A percentile compares a stretch with the other conserved stretches of the same genome.
Evolutionary conservation across 2,329 filamentous ascomycete genomes (phyloP).

Genomic region (Cadophora luteo-olivacea): DNA sequence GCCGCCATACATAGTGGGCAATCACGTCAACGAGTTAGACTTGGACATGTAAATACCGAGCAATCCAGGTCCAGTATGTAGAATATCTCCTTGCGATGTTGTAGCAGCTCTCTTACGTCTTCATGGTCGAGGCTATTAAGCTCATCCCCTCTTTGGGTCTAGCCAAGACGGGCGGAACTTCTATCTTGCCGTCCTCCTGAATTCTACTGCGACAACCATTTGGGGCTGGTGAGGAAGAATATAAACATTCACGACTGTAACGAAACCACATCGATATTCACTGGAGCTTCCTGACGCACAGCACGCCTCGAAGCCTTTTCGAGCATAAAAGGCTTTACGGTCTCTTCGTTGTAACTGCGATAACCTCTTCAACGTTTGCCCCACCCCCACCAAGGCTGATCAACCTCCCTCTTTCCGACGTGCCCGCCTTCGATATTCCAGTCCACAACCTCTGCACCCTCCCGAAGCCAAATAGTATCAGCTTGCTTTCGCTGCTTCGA

Average conservation of each 20-base stretch:
- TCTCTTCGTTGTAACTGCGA: not conserved
- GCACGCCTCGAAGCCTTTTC: not conserved
- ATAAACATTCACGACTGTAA: constrained; percentile 17
- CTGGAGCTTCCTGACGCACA: not conserved
- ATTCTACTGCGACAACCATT: not conserved
- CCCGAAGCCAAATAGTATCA: not conserved
- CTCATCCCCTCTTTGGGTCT: constrained; percentile 11
- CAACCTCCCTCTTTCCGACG: not conserved
- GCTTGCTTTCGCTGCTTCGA: not conserved
- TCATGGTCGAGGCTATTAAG: not conserved
- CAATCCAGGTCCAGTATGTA: no score
- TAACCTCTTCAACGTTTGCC: not conserved
- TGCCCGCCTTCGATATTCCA: not conserved
- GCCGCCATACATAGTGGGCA: constrained; percentile 35
- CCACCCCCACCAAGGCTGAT: constrained; percentile 23
- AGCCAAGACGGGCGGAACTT: constrained; percentile 8
- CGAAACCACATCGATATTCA: not conserved
- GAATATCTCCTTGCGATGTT: not conserved
- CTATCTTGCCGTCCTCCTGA: not conserved
- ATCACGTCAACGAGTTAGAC: not conserved
- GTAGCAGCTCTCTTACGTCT: not conserved
- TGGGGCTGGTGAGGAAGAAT: not conserved
- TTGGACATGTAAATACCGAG: not conserved
- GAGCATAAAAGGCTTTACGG: not conserved
- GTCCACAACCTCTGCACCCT: not conserved